Conservation (phyloP, 108 stramenopile genomes). For the Nannochloropsis oceanica region DNA sequence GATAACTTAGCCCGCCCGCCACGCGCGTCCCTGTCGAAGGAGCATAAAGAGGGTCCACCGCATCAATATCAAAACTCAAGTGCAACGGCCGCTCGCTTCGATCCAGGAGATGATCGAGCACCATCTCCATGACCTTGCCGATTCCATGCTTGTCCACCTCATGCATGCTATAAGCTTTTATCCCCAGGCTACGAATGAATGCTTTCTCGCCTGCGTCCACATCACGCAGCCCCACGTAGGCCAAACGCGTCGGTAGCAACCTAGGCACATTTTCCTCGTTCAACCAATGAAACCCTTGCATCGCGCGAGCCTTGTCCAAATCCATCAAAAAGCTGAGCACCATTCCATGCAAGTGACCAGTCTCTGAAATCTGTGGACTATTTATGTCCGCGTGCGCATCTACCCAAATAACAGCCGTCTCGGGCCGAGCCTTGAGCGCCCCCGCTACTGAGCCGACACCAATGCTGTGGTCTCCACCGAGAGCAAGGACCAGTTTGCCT, state of each 20-base stretch:
- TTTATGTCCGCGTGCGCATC: conserved; percentile 99
- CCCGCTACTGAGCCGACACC: conserved; percentile 82
- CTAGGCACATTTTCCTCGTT: conserved; percentile 24
- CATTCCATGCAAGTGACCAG: conserved; percentile 99
- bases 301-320: conserved; percentile 46
- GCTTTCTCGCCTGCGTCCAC: conserved; percentile 73
- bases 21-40: conserved; percentile 95
- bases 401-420: conserved; percentile 93
- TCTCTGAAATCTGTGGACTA: conserved; percentile 63
- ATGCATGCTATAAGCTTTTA: conserved; percentile 77
- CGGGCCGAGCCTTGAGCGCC: conserved; percentile 57
- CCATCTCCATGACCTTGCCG: conserved; percentile 57
- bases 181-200: conserved; percentile 55
- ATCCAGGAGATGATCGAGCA: conserved; percentile 66
- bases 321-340: conserved; percentile 83
- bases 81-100: conserved; percentile 29
- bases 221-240: conserved; percentile 91
- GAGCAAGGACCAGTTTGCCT: conserved; percentile 5
- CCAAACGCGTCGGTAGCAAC: conserved; percentile 47
- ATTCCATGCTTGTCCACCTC: conserved; percentile 89
- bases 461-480: conserved; percentile 85
- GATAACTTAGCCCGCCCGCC: conserved; percentile 87
- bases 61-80: conserved; percentile 88
- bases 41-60: conserved; percentile 83
- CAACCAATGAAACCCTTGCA: conserved; percentile 83